Percentiles rank a stretch among this genome's conserved stretches.
phyloP scores from a whole-genome alignment of 441 rosid species.

The Heliophila coronopifolia region DNA sequence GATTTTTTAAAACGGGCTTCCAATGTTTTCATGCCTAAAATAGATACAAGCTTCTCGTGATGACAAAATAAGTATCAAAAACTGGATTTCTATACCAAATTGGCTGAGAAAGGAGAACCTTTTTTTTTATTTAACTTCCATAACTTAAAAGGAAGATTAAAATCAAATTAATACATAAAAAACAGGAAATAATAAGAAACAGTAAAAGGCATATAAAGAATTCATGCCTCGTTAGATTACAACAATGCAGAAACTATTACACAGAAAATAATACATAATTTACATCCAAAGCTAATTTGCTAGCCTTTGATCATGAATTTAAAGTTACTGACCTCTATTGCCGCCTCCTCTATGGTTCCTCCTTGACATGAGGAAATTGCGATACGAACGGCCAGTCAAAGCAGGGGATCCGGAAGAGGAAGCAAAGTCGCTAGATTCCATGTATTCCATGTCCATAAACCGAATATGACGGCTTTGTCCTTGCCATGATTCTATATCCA shows the following conservation, averaged over 20 bases:
- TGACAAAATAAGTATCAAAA: no score
- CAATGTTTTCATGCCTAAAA: no score
- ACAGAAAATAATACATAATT: slow-evolving; percentile 28
- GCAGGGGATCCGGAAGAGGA: slow-evolving; percentile 35
- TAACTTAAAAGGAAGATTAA: slow-evolving; percentile 14
- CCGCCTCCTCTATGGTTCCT: slow-evolving; percentile 45
- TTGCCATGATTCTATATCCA: slow-evolving; percentile 37
- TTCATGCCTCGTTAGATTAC: slow-evolving; percentile 16
- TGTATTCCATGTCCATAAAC: slow-evolving; percentile 22
- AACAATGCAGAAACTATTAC: slow-evolving; percentile 27
- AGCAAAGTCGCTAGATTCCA: slow-evolving; percentile 42
- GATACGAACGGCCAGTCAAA: slow-evolving; percentile 29
- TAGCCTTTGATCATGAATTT: slow-evolving; percentile 12
- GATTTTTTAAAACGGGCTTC: no score
- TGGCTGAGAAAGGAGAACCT: background rate
- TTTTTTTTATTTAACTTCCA: slow-evolving; percentile 13
- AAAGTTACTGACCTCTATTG: slow-evolving; percentile 33
- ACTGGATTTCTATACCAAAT: background rate
- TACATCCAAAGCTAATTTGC: slow-evolving; percentile 20
- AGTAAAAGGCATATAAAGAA: slow-evolving; percentile 11
- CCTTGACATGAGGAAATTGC: slow-evolving; percentile 32
- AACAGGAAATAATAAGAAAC: background rate
- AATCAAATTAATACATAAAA: slow-evolving; percentile 14
- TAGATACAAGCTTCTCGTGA: no score
- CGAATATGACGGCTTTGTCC: slow-evolving; percentile 33